phyloP scores from a whole-genome alignment of 2,329 filamentous ascomycete genomes.

The Venturia carpophila region DNA sequence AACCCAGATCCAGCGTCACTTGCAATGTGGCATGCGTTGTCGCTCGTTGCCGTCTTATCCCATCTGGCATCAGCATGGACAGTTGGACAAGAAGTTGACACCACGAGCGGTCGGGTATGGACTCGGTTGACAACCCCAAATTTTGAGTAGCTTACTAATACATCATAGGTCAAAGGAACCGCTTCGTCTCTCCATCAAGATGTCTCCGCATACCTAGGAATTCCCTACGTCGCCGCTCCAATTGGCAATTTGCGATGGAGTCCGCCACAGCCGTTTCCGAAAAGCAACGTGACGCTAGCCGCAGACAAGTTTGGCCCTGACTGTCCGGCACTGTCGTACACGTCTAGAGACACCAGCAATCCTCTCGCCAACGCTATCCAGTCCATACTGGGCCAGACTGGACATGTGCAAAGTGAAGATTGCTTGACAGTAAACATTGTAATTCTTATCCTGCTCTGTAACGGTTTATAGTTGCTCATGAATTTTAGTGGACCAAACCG shows the following conservation, averaged over 20 bases:
- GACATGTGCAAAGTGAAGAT: conserved; percentile 25
- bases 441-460: not conserved
- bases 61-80: conserved; percentile 7
- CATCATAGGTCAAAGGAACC: conserved; percentile 9
- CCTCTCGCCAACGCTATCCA: not conserved
- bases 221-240: conserved; percentile 15
- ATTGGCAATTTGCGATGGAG: conserved; percentile 15
- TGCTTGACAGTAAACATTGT: conserved; percentile 28
- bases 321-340: conserved; percentile 10
- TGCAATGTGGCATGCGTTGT: not conserved
- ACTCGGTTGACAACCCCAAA: not conserved
- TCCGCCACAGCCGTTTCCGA: conserved; percentile 14
- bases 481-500: conserved; percentile 25
- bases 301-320: conserved; percentile 15
- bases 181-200: conserved; percentile 4
- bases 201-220: conserved; percentile 18
- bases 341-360: not conserved
- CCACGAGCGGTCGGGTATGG: conserved; percentile 13
- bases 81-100: conserved; percentile 14
- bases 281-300: not conserved
- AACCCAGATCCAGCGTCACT: not conserved
- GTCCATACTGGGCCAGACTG: conserved; percentile 17
- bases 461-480: not conserved
- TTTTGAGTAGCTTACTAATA: not conserved
- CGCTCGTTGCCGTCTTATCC: not conserved